Percentiles rank a stretch among this genome's conserved stretches.
Evolutionary conservation across 2,329 filamentous ascomycete species (phyloP).

Genomic region (Aspergillus sergii): DNA sequence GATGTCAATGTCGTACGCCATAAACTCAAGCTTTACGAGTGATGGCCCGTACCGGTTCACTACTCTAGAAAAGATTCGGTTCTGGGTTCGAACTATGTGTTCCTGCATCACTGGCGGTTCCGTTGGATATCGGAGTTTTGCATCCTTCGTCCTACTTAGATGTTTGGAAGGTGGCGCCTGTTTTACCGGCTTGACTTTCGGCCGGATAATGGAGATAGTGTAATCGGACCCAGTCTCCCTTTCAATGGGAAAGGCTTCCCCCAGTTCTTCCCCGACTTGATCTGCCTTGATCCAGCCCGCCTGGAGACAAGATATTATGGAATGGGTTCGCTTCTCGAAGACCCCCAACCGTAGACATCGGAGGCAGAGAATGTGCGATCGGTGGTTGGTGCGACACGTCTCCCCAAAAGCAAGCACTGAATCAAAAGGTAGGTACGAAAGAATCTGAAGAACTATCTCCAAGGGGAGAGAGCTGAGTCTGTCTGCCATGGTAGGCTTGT

Average conservation of each 20-base stretch:
- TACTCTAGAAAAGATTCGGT: slow-evolving; percentile 26
- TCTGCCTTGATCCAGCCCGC: slow-evolving; percentile 27
- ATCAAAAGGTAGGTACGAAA: slow-evolving; percentile 32
- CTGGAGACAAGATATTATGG: slow-evolving; percentile 34
- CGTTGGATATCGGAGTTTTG: slow-evolving; percentile 1
- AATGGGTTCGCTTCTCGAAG: slow-evolving; percentile 36
- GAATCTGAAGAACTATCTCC: slow-evolving; percentile 35
- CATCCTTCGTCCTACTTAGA: slow-evolving; percentile 2
- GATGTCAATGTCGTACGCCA: slow-evolving; percentile 34
- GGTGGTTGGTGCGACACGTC: slow-evolving; percentile 32
- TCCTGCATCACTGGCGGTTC: slow-evolving; percentile 13
- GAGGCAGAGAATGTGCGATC: slow-evolving; percentile 32
- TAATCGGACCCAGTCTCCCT: slow-evolving; percentile 10
- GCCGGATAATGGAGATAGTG: slow-evolving; percentile 21
- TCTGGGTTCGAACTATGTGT: slow-evolving; percentile 29
- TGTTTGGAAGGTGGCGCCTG: not conserved
- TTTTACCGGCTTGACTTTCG: not conserved
- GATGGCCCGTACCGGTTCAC: slow-evolving; percentile 29
- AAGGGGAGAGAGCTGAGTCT: slow-evolving; percentile 29
- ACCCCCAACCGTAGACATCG: slow-evolving; percentile 34
- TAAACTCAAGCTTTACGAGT: slow-evolving; percentile 33
- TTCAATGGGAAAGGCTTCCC: not conserved
- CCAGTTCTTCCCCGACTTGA: slow-evolving; percentile 17
- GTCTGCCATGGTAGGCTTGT: slow-evolving; percentile 16
- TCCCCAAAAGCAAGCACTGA: slow-evolving; percentile 34